Percentiles rank a stretch among this genome's conserved stretches.
phyloP scores from a whole-genome alignment of 352 stramenopile genomes.

The Phytophthora fragariae region DNA sequence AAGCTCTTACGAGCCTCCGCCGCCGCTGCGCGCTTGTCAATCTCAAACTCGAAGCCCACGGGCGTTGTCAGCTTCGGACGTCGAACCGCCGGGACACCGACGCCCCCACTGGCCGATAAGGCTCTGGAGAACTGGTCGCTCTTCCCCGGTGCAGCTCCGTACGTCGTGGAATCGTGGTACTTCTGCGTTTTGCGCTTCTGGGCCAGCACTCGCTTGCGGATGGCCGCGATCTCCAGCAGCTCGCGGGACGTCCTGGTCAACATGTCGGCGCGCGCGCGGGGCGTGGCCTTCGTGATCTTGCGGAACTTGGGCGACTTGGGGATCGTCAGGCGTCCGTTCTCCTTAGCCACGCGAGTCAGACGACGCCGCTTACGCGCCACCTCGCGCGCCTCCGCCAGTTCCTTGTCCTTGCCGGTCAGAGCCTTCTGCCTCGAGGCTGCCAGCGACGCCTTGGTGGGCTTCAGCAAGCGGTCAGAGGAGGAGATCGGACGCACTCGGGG shows the following conservation, averaged over 20 bases:
- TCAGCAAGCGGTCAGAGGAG: slow-evolving; percentile 65
- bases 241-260: slow-evolving; percentile 80
- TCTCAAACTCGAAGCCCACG: slow-evolving; percentile 72
- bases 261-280: slow-evolving; percentile 44
- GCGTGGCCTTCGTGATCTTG: slow-evolving; percentile 41
- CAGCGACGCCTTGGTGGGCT: slow-evolving; percentile 65
- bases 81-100: slow-evolving; percentile 74
- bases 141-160: slow-evolving; percentile 33
- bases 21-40: slow-evolving; percentile 62
- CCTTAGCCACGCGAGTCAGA: slow-evolving; percentile 52
- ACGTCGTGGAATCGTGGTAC: slow-evolving; percentile 73
- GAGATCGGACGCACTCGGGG: slow-evolving; percentile 64
- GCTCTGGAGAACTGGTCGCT: slow-evolving; percentile 61
- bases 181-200: slow-evolving; percentile 69
- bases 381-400: slow-evolving; percentile 42
- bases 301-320: slow-evolving; percentile 76
- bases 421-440: slow-evolving; percentile 51
- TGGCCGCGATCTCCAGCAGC: slow-evolving; percentile 73
- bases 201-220: slow-evolving; percentile 62
- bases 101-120: slow-evolving; percentile 63
- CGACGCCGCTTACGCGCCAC: slow-evolving; percentile 43
- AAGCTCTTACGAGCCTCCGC: slow-evolving; percentile 39
- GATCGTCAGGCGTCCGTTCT: slow-evolving; percentile 70
- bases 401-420: slow-evolving; percentile 54
- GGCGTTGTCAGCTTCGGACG: slow-evolving; percentile 73